Base-by-base conservation (phyloP, 768 basidiomycete genomes). In the Termitomyces sp. region DNA sequence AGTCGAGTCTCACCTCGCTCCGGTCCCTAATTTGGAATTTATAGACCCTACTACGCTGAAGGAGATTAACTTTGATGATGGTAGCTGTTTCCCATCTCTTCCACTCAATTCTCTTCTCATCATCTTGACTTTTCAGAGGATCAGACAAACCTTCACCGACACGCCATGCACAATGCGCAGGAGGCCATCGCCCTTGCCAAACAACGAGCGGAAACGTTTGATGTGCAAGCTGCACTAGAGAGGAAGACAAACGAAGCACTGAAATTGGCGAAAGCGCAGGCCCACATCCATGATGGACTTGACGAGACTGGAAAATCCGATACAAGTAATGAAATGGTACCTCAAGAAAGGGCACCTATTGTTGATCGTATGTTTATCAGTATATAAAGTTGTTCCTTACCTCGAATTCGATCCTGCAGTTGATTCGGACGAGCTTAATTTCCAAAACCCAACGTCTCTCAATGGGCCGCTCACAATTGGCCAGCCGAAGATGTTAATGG, bases 371-470 rank as follows among this genome's bases (percentile, higher is more conserved):
- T 71, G 44, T 49, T 48, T 34, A 50, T 11, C 37, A 54, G 49
- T 51, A 24, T 49, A 22, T 8, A 30, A 20, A 15, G 18, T 53
- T 20, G 44, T 39, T 6, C 61, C 41, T 45, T 36, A 59, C 37
- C 68, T 45, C 11, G 18, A 58, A 16, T 52, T 48, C 44, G 22
- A 34, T 44, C 12, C 33, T 24, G 57, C 60, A 95, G 93, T 96
- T 65, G 95, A 96, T 70, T 93, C 92, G 20, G 95, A 97, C 67
- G 96, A 98, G 68, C 85, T 99, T 41, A 98, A 99, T 75, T 98
- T 99, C 86, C 95, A 98, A 75, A 98, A 99, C 68, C 97, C 97
- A 8, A 93, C 94, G 4, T 92, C 93, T 16, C 73, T 95, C 63
- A 90, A 82, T 48, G 94, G 93, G 9, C 85, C 86, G 9, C 74